Evolutionary conservation across 805 yeast genomes (phyloP).

Genomic region (Candida mattraensis): DNA sequence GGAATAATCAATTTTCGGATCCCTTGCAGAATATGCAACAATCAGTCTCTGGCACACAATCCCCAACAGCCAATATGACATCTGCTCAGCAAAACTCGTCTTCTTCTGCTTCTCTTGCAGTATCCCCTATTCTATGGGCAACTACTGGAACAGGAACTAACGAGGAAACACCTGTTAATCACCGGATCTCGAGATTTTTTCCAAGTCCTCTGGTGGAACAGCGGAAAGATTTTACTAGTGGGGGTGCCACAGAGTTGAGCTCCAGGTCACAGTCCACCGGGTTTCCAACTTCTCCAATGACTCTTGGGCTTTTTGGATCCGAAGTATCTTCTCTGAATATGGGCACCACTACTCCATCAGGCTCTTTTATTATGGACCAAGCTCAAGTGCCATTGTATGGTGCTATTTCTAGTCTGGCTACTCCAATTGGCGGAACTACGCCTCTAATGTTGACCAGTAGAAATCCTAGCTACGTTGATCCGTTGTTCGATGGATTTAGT

Average conservation of each 20-base stretch:
- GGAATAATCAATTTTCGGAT: too few relatives aligned
- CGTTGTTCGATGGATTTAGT: constrained; percentile 22
- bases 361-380: constrained; percentile 6
- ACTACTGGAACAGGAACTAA: constrained; percentile 15
- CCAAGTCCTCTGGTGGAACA: constrained; percentile 34
- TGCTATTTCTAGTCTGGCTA: constrained; percentile 1
- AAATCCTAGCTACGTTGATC: constrained; percentile 13
- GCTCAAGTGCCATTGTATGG: constrained; percentile 1
- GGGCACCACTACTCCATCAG: constrained; percentile 1
- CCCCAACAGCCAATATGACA: constrained; percentile 1
- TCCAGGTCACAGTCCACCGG: constrained; percentile 24
- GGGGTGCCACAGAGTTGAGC: constrained; percentile 9
- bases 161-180: constrained; percentile 26
- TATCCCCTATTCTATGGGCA: constrained; percentile 30
- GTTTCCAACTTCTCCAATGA: constrained; percentile 22
- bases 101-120: constrained; percentile 16
- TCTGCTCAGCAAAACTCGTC: background rate
- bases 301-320: constrained; percentile 17
- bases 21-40: too few relatives aligned
- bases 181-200: constrained; percentile 35
- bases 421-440: constrained; percentile 9
- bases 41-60: background rate
- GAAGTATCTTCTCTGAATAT: constrained; percentile 3
- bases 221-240: constrained; percentile 15
- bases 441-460: constrained; percentile 9